Conservation (phyloP, 1,284 basidiomycete genomes). For the Rugosomyces carneus region DNA sequence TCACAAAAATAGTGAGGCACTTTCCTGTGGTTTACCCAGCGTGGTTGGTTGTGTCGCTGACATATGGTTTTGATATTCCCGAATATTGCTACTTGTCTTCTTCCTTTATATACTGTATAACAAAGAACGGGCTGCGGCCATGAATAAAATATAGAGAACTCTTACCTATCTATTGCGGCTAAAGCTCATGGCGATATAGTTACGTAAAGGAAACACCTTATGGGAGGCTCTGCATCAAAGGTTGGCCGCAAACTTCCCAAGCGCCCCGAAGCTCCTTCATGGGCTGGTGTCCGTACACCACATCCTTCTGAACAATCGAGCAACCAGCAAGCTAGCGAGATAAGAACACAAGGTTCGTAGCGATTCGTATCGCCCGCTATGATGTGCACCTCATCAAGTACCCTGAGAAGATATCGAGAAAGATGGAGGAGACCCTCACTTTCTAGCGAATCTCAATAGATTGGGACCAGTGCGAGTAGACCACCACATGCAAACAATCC, state of each 20-base stretch:
- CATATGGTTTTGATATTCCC: slow-evolving; percentile 23
- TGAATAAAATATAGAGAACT: slow-evolving; percentile 30
- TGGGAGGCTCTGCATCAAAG: slow-evolving; percentile 73
- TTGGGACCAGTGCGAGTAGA: slow-evolving; percentile 73
- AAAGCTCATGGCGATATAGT: too few species aligned
- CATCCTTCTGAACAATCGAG: slow-evolving; percentile 15
- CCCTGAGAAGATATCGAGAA: slow-evolving; percentile 48
- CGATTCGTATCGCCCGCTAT: not conserved
- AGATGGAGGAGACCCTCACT: slow-evolving; percentile 73
- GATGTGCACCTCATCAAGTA: not conserved
- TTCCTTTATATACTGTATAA: slow-evolving; percentile 29
- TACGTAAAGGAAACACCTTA: too few species aligned
- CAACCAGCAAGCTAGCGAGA: slow-evolving; percentile 42
- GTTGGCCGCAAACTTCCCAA: slow-evolving; percentile 58
- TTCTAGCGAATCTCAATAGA: slow-evolving; percentile 62
- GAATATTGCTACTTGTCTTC: slow-evolving; percentile 19
- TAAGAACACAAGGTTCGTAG: slow-evolving; percentile 42
- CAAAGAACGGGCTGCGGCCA: slow-evolving; percentile 32
- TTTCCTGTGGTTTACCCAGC: slow-evolving; percentile 6
- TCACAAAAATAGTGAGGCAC: slow-evolving; percentile 20
- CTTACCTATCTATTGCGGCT: too few species aligned
- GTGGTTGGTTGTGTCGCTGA: slow-evolving; percentile 19
- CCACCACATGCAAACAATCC: slow-evolving; percentile 53
- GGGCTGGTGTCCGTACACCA: slow-evolving; percentile 45
- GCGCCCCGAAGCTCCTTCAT: slow-evolving; percentile 35